phyloP scores from a whole-genome alignment of 768 basidiomycete genomes.

The Mycena latifolia region DNA sequence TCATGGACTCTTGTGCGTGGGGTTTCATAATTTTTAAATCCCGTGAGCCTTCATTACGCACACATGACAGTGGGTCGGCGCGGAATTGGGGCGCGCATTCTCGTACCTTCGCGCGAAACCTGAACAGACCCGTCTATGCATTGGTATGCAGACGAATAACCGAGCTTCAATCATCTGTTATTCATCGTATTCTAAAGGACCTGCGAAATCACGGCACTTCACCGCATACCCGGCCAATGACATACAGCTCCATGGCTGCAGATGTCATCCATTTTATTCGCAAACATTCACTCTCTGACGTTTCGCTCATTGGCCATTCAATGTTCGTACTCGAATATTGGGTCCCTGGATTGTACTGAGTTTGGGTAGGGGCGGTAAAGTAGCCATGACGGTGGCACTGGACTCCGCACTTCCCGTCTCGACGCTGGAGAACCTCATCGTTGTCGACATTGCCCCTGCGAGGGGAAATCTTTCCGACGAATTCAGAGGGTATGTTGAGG shows the following conservation, averaged over 20 bases:
- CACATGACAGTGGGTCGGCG: slow-evolving; percentile 78
- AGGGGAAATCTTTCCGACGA: slow-evolving; percentile 69
- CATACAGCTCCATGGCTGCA: slow-evolving; percentile 81
- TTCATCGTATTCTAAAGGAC: slow-evolving; percentile 60
- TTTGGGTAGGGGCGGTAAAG: slow-evolving; percentile 83
- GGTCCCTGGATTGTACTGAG: slow-evolving; percentile 2
- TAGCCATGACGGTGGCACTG: slow-evolving; percentile 79
- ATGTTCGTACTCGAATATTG: slow-evolving; percentile 68
- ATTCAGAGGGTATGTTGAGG: slow-evolving; percentile 74
- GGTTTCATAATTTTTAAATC: background rate
- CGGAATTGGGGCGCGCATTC: slow-evolving; percentile 90
- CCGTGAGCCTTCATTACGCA: background rate
- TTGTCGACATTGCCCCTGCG: slow-evolving; percentile 87
- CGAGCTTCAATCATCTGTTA: too few relatives aligned
- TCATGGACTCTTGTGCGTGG: slow-evolving; percentile 73
- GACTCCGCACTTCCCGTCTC: slow-evolving; percentile 53
- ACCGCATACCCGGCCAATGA: slow-evolving; percentile 80
- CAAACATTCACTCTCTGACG: slow-evolving; percentile 63
- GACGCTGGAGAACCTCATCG: slow-evolving; percentile 69
- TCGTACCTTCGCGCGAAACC: slow-evolving; percentile 76
- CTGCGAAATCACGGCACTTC: slow-evolving; percentile 92
- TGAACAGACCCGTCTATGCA: slow-evolving; percentile 78
- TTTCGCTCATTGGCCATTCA: slow-evolving; percentile 89
- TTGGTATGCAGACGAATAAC: slow-evolving; percentile 58
- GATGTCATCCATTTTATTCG: slow-evolving; percentile 81